phyloP scores from a whole-genome alignment of 2,329 filamentous ascomycete species.

The Lanzia echinophila region DNA sequence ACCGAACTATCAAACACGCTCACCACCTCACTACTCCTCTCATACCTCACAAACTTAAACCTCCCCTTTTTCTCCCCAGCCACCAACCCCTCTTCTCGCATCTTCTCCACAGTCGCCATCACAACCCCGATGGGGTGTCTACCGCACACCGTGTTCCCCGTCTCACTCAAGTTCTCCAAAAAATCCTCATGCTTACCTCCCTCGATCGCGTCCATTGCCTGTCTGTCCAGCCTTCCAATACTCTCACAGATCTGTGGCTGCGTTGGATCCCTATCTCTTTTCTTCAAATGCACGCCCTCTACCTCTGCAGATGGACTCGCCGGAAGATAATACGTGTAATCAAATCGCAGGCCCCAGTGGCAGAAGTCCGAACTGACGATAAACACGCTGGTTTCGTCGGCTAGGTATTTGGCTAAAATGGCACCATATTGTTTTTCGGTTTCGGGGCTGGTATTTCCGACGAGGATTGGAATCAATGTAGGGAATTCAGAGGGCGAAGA shows the following conservation, averaged over 20 bases:
- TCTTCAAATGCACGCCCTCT: slow-evolving; percentile 27
- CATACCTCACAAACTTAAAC: slow-evolving; percentile 76
- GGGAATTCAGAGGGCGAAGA: slow-evolving; percentile 49
- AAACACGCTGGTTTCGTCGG: slow-evolving; percentile 70
- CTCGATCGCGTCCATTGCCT: slow-evolving; percentile 79
- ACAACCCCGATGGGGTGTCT: slow-evolving; percentile 89
- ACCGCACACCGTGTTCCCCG: slow-evolving; percentile 88
- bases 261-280: slow-evolving; percentile 30
- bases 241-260: slow-evolving; percentile 68
- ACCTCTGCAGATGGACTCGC: slow-evolving; percentile 39
- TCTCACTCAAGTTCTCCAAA: slow-evolving; percentile 59
- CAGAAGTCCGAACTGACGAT: slow-evolving; percentile 94
- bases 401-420: slow-evolving; percentile 71
- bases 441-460: slow-evolving; percentile 63
- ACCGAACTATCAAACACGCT: slow-evolving; percentile 65
- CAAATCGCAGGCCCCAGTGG: slow-evolving; percentile 84
- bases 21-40: slow-evolving; percentile 72
- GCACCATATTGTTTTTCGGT: slow-evolving; percentile 64
- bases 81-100: slow-evolving; percentile 34
- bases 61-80: slow-evolving; percentile 26
- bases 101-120: slow-evolving; percentile 76
- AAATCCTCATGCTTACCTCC: slow-evolving; percentile 67
- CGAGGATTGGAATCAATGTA: slow-evolving; percentile 73
- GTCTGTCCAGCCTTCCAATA: slow-evolving; percentile 71
- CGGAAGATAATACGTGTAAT: slow-evolving; percentile 72